Percentiles rank a stretch among this genome's conserved stretches.
These are phyloP conservation scores for Tricholoma furcatifolium DNA, from an alignment of 768 basidiomycete species.

Conservation along the genomic window DNA sequence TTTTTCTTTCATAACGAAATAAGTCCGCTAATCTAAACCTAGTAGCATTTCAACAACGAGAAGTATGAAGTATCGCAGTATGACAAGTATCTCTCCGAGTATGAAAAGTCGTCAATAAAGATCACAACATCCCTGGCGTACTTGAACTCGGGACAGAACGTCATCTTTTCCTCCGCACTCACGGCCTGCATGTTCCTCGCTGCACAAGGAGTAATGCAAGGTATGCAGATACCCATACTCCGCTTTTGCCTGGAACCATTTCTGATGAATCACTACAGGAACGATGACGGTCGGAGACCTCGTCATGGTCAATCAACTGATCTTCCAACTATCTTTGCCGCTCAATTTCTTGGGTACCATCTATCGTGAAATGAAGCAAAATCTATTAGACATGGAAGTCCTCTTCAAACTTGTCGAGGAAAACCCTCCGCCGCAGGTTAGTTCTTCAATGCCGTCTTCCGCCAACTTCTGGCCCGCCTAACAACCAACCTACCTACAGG, in stretches of 20 bases:
- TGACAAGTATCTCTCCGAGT: constrained; percentile 81
- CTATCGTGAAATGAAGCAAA: constrained; percentile 95
- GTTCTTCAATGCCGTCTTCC: neutral
- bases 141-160: constrained; percentile 94
- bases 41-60: constrained; percentile 97
- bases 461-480: neutral
- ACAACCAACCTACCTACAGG: constrained; percentile 38
- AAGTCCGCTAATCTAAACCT: constrained; percentile 2
- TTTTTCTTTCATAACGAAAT: neutral
- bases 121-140: constrained; percentile 93
- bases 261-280: constrained; percentile 43
- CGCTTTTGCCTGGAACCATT: neutral
- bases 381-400: constrained; percentile 95
- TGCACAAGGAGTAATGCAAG: constrained; percentile 90
- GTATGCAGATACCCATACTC: constrained; percentile 39
- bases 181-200: constrained; percentile 96
- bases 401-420: constrained; percentile 88
- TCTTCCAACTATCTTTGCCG: constrained; percentile 95
- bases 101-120: constrained; percentile 91
- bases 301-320: constrained; percentile 98
- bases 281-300: constrained; percentile 98
- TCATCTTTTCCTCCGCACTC: constrained; percentile 93
- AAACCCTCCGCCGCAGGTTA: constrained; percentile 66
- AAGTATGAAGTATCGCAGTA: constrained; percentile 88
- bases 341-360: constrained; percentile 97